Evolutionary conservation across 352 stramenopile genomes (phyloP).

Genomic region (Thalassiosira hispida): DNA sequence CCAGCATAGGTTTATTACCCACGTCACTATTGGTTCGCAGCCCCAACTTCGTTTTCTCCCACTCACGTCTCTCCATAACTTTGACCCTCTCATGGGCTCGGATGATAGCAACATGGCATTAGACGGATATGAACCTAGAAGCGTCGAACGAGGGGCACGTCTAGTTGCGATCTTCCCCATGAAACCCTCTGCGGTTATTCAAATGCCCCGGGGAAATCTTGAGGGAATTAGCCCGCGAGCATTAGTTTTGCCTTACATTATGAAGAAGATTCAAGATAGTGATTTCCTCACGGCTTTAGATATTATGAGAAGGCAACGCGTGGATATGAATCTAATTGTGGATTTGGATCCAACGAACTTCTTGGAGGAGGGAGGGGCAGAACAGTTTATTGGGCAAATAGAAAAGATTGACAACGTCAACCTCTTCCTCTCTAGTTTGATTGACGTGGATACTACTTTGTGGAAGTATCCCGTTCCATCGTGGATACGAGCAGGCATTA

Average conservation of each 20-base stretch:
- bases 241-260: conserved; percentile 76
- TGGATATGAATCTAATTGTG: conserved; percentile 85
- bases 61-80: conserved; percentile 58
- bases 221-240: conserved; percentile 80
- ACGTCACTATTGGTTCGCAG: conserved; percentile 68
- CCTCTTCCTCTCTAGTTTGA: conserved; percentile 83
- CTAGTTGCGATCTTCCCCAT: conserved; percentile 73
- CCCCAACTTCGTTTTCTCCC: conserved; percentile 75
- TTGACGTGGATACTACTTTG: conserved; percentile 76
- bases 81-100: conserved; percentile 79
- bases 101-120: conserved; percentile 72
- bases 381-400: conserved; percentile 69
- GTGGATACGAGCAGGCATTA: conserved; percentile 46
- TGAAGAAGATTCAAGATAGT: conserved; percentile 65
- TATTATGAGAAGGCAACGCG: conserved; percentile 82
- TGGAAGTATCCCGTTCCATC: conserved; percentile 74
- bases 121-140: conserved; percentile 81
- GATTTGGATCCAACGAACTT: conserved; percentile 75
- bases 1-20: conserved; percentile 73
- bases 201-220: conserved; percentile 83
- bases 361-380: conserved; percentile 59
- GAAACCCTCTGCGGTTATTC: conserved; percentile 71
- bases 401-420: conserved; percentile 82
- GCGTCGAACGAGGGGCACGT: conserved; percentile 69
- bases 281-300: conserved; percentile 70